Percentiles rank a stretch among this genome's conserved stretches.
Conservation (phyloP, 495 filamentous ascomycete species). For the Sabuloglossum arenarium region DNA sequence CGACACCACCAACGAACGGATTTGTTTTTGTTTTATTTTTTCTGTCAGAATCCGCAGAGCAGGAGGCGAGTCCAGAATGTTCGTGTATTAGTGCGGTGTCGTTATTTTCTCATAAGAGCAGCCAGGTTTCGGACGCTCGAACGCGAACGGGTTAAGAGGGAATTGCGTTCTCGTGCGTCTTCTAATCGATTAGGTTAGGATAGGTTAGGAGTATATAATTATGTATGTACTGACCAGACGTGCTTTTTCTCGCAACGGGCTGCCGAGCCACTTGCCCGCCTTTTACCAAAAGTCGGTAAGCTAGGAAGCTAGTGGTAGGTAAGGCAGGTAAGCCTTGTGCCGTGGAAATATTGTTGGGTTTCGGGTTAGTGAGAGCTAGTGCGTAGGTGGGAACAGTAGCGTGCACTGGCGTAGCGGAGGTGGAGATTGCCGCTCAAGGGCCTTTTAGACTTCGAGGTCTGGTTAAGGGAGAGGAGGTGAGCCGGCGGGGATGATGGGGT, state of each 20-base stretch:
- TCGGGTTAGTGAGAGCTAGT: too few species aligned
- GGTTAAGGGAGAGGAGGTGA: too few species aligned
- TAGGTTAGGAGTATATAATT: neutral
- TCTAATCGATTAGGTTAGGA: neutral
- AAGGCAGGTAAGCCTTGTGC: too few species aligned
- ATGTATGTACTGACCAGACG: neutral
- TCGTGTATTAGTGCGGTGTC: too few species aligned
- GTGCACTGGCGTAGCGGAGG: too few species aligned
- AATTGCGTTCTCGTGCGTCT: neutral
- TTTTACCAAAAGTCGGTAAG: neutral
- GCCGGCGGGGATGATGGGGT: neutral
- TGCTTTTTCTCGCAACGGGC: neutral
- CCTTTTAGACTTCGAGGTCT: neutral
- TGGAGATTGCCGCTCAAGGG: neutral
- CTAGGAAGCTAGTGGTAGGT: neutral
- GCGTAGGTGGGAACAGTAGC: too few species aligned
- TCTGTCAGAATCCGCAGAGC: neutral
- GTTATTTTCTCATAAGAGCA: too few species aligned
- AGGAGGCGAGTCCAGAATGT: neutral
- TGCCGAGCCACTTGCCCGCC: neutral
- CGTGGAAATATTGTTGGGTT: too few species aligned
- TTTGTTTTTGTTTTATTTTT: neutral
- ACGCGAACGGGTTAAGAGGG: neutral
- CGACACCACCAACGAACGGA: neutral
- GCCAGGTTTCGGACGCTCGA: neutral